These are phyloP conservation scores for Polygonum maritimum DNA, from an alignment of 148 eudicot genomes.

Conservation along the genomic window DNA sequence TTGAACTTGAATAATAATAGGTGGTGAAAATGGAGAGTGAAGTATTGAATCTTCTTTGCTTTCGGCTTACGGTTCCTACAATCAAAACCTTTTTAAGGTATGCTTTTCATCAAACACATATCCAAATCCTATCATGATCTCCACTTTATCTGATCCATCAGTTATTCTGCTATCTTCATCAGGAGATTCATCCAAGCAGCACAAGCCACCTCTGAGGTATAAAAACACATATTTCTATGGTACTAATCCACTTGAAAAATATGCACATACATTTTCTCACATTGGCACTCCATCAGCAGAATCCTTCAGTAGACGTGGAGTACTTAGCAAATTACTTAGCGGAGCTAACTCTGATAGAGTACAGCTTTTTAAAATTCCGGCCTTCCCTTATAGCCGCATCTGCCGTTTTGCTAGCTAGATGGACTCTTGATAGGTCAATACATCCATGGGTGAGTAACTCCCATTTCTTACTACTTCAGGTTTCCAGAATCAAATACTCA, in stretches of 20 bases:
- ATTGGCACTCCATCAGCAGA: conserved; percentile 23
- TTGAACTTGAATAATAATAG: conserved; percentile 22
- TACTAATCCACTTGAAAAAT: neutral
- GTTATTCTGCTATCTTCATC: conserved; percentile 8
- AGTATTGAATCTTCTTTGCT: conserved; percentile 53
- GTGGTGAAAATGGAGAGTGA: conserved; percentile 77
- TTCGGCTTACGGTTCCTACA: conserved; percentile 74
- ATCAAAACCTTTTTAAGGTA: conserved; percentile 81
- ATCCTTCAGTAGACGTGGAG: conserved; percentile 54
- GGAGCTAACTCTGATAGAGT: conserved; percentile 73
- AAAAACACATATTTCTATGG: neutral
- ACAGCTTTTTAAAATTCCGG: conserved; percentile 60
- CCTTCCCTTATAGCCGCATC: conserved; percentile 86
- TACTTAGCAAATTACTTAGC: conserved; percentile 82
- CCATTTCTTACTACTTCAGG: neutral
- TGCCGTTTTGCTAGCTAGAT: conserved; percentile 80
- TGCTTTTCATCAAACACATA: conserved; percentile 8
- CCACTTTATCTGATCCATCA: neutral
- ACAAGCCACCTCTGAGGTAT: conserved; percentile 52
- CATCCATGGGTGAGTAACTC: conserved; percentile 70
- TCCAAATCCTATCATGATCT: neutral
- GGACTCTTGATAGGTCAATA: conserved; percentile 69
- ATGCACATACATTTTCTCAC: neutral
- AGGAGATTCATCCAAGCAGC: conserved; percentile 85
- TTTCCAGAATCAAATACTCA: neutral